Base-by-base conservation (phyloP, 345 rosid species). In the Rhodomyrtus tomentosa region DNA sequence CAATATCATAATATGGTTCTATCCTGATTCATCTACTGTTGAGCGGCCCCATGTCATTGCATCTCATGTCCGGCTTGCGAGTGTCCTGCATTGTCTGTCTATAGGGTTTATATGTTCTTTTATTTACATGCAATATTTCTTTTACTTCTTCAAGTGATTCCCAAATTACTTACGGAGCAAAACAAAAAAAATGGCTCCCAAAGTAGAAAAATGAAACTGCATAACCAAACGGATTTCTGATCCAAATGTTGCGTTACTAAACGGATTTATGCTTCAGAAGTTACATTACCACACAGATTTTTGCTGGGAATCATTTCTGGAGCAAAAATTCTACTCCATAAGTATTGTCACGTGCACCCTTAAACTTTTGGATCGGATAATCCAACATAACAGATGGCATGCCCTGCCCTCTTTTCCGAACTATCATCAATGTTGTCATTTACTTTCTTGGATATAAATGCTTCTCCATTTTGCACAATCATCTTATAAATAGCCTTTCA, bases 1-100 rank as follows among this genome's bases (percentile, higher is more conserved):
- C 3, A 12, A 16, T 4, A 62, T 5, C 74, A 1, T 0, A 62
- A 2, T 62, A 1, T 0, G 0, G 0, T 29, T 32, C 10, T 29
- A 15, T 10, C 21, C 2, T 5, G 2, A 16, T 59, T 29, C 16
- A 2, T 59, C 73, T 14, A 21, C 0, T 1, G 2, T 59, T 3
- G 32, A 27, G 21, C 0, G 1, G 9, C 18, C 10, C 20, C 21
- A 21, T 15, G 3, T 8, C 38, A 2, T 29, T 6, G 18, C 7
- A 62, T 62, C 3, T 62, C 22, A 29, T 5, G 12, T 32, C 36
- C 11, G 1, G 0, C 10, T 32, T 62, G 10, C 10, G 2, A 14
- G 73, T 0, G 3, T 32, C 22, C 3, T 1, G 10, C 24, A 68
- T 32, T 0, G 0, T 24, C 32, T 68, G 3, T 68, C 5, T 62